phyloP scores from a whole-genome alignment of 352 stramenopile genomes.

The Blastocystis sp. region DNA sequence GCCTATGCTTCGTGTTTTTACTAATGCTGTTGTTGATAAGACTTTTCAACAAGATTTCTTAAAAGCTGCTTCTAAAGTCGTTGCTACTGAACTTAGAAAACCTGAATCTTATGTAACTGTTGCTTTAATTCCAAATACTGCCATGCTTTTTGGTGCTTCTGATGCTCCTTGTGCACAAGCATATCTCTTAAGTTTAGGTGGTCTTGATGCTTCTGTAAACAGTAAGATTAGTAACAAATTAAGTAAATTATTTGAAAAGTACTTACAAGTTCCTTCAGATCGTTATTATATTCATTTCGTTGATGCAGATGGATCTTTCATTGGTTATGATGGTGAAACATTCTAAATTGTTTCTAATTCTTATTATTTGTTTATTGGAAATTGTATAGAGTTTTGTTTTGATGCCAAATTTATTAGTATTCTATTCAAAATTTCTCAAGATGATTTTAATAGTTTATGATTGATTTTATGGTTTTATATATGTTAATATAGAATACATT shows the following conservation, averaged over 20 bases:
- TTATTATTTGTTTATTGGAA: too few species aligned
- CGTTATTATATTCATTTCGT: constrained; percentile 35
- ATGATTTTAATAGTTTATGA: too few species aligned
- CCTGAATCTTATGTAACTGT: constrained; percentile 31
- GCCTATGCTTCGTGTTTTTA: constrained; percentile 30
- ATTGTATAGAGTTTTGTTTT: too few species aligned
- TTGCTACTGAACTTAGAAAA: constrained; percentile 23
- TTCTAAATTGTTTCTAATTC: too few species aligned
- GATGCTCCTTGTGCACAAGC: constrained; percentile 32
- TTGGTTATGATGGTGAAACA: constrained; percentile 34
- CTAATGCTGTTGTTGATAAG: constrained; percentile 18
- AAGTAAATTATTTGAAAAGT: constrained; percentile 1
- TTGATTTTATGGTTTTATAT: too few species aligned
- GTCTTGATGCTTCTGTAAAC: constrained; percentile 16
- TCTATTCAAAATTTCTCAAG: too few species aligned
- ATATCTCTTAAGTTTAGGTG: constrained; percentile 32
- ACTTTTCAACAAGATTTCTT: constrained; percentile 5
- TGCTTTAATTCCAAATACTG: constrained; percentile 7
- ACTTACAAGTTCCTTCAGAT: constrained; percentile 21
- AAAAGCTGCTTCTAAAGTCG: constrained; percentile 12
- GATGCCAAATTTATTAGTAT: too few species aligned
- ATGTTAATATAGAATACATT: too few species aligned
- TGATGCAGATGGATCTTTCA: constrained; percentile 25
- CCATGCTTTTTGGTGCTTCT: constrained; percentile 14
- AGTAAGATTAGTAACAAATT: constrained; percentile 29